Base-by-base conservation (phyloP, 768 basidiomycete genomes). In the Lentinus brumalis region DNA sequence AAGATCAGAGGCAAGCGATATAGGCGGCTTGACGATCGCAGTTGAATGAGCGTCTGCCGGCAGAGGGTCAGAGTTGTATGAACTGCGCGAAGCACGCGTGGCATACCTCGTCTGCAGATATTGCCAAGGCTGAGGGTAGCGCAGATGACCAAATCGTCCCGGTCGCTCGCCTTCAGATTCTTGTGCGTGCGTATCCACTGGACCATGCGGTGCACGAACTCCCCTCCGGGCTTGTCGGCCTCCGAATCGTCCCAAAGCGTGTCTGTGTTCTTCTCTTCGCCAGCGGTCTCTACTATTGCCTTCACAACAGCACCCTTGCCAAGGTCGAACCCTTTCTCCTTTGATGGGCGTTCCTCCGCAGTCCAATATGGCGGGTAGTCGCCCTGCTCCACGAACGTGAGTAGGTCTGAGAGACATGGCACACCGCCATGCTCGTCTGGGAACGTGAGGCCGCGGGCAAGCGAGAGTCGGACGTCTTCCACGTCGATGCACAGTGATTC, bases 281-380 rank as follows among this genome's bases (percentile, higher is more conserved):
- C 92, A 9, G 91, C 85, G 42, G 91, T 85, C 68, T 94, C 93
- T 31, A 96, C 92, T 15, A 95, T 83, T 3, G 89, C 84, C 67
- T 94, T 93, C 73, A 94, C 87, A 9, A 94, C 77, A 0, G 91
- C 92, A 4, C 88, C 89, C 74, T 95, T 96, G 76, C 92, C 92
- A 31, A 87, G 83, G 65, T 87, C 85, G 63, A 96, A 89, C 2
- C 82, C 80, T 70, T 89, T 89, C 71, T 90, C 85, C 73, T 84
- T 87, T 50, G 78, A 75, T 60, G 80, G 78, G 60, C 77, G 77
- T 58, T 90, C 86, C 29, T 75, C 71, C 11, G 69, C 68, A 21
- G 74, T 71, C 92, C 92, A 94, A 29, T 83, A 77, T 4, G 83
- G 77, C 2, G 88, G 85, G 66, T 91, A 90, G 55, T 78, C 79